phyloP scores from a whole-genome alignment of 495 filamentous ascomycete genomes.

The Talaromyces trachyspermus region DNA sequence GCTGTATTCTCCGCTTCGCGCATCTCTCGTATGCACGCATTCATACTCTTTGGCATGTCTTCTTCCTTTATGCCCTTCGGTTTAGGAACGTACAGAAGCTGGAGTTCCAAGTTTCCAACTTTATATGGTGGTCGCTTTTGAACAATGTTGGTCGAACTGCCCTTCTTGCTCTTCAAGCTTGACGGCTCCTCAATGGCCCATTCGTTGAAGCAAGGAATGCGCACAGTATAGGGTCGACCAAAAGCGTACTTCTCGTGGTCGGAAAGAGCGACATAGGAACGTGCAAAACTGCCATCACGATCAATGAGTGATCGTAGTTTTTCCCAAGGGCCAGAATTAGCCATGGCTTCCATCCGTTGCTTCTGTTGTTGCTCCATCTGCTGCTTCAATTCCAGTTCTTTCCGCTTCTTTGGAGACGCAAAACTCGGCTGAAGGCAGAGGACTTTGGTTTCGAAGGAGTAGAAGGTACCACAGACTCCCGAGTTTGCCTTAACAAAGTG shows the following conservation, averaged over 20 bases:
- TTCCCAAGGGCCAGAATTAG: slow-evolving; percentile 64
- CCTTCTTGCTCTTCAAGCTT: slow-evolving; percentile 87
- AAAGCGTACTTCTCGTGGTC: slow-evolving; percentile 82
- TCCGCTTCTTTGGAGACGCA: slow-evolving; percentile 88
- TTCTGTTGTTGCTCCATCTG: slow-evolving; percentile 68
- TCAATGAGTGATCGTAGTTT: slow-evolving; percentile 78
- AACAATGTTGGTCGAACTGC: slow-evolving; percentile 47
- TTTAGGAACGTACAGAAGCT: slow-evolving; percentile 88
- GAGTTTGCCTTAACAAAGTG: slow-evolving; percentile 40
- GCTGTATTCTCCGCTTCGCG: slow-evolving; percentile 73
- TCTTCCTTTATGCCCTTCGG: slow-evolving; percentile 84
- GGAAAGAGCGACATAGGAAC: slow-evolving; percentile 86
- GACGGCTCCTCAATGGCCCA: slow-evolving; percentile 85
- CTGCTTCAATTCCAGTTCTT: slow-evolving; percentile 78
- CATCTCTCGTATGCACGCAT: slow-evolving; percentile 84
- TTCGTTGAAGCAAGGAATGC: slow-evolving; percentile 93
- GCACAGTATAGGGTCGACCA: slow-evolving; percentile 77
- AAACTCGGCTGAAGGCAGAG: slow-evolving; percentile 85
- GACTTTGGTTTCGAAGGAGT: slow-evolving; percentile 60
- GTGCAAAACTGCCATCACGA: slow-evolving; percentile 85
- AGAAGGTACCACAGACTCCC: slow-evolving; percentile 41
- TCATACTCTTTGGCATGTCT: slow-evolving; percentile 99
- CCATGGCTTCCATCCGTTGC: slow-evolving; percentile 59
- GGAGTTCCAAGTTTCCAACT: slow-evolving; percentile 86
- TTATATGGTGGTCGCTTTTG: slow-evolving; percentile 81